Conservation (phyloP, 2,329 filamentous ascomycete species). For the Arthrobotrys pseudoclavata region DNA sequence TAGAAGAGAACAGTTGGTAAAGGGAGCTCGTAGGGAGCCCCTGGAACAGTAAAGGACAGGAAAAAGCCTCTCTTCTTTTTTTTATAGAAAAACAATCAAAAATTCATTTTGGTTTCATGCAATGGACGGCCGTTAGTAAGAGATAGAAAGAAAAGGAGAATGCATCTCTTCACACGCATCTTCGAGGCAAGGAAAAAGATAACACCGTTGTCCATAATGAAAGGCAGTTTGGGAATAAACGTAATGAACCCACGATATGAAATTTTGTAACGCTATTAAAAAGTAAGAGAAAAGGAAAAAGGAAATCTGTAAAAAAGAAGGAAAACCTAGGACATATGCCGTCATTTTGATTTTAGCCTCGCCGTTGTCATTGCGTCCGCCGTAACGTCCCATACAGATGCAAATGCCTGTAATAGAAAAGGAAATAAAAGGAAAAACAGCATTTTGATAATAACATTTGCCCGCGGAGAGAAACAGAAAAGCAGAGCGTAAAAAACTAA, state of each 20-base stretch:
- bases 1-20: constrained; percentile 9
- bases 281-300: constrained; percentile 26
- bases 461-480: constrained; percentile 39
- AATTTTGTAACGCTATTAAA: constrained; percentile 58
- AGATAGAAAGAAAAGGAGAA: constrained; percentile 34
- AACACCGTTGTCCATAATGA: constrained; percentile 45
- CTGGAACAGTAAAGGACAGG: constrained; percentile 7
- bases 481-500: constrained; percentile 52
- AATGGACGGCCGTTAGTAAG: constrained; percentile 50
- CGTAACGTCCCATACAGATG: constrained; percentile 60
- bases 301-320: neutral
- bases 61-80: constrained; percentile 39
- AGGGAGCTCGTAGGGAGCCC: constrained; percentile 7
- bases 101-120: constrained; percentile 55
- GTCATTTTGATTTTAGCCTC: constrained; percentile 50
- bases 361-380: constrained; percentile 48
- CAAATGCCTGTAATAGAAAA: constrained; percentile 55
- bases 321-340: constrained; percentile 55
- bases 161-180: constrained; percentile 53
- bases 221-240: constrained; percentile 48
- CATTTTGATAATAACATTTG: constrained; percentile 56
- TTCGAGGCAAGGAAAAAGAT: constrained; percentile 38
- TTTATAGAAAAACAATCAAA: constrained; percentile 24
- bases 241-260: constrained; percentile 34
- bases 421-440: constrained; percentile 36